Percentiles rank a stretch among this genome's conserved stretches.
Conservation (phyloP, 2,329 filamentous ascomycete genomes). For the Aspergillus brunneoviolaceus region DNA sequence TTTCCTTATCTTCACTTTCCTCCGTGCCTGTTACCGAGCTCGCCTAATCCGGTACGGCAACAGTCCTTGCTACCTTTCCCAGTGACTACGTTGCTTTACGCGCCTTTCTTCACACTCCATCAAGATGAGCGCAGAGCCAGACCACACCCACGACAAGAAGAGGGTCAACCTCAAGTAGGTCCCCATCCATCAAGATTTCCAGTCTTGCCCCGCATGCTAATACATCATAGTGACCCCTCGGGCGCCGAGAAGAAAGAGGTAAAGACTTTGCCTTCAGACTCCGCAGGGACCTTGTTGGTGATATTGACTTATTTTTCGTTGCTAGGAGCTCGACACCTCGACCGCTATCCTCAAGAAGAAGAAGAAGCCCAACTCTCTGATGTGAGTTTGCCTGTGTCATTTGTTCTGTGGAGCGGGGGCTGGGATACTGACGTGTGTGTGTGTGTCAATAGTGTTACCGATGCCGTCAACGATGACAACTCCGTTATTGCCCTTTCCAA, state of each 20-base stretch:
- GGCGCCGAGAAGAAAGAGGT: conserved; percentile 84
- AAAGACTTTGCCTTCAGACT: conserved; percentile 25
- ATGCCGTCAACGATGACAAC: conserved; percentile 99
- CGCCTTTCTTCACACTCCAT: conserved; percentile 26
- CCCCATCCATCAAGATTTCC: conserved; percentile 8
- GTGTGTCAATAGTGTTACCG: conserved; percentile 71
- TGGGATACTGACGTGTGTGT: conserved; percentile 23
- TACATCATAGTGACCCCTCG: conserved; percentile 70
- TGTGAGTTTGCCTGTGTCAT: conserved; percentile 59
- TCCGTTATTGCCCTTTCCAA: conserved; percentile 97
- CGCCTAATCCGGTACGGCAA: conserved; percentile 16
- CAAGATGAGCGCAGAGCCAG: conserved; percentile 71
- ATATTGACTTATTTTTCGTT: conserved; percentile 19
- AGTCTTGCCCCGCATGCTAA: conserved; percentile 40
- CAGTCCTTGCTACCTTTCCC: conserved; percentile 18
- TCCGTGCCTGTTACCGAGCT: conserved; percentile 21
- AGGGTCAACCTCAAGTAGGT: conserved; percentile 81
- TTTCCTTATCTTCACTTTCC: conserved; percentile 9
- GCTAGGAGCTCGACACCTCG: conserved; percentile 80
- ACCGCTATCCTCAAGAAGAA: conserved; percentile 99
- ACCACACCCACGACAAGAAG: conserved; percentile 66
- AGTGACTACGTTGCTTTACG: conserved; percentile 26
- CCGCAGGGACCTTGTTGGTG: conserved; percentile 39
- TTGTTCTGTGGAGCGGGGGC: conserved; percentile 3
- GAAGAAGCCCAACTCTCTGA: conserved; percentile 99